These are phyloP conservation scores for Ambrosia artemisiifolia DNA, from an alignment of 129 eudicot genomes.

Conservation along the genomic window DNA sequence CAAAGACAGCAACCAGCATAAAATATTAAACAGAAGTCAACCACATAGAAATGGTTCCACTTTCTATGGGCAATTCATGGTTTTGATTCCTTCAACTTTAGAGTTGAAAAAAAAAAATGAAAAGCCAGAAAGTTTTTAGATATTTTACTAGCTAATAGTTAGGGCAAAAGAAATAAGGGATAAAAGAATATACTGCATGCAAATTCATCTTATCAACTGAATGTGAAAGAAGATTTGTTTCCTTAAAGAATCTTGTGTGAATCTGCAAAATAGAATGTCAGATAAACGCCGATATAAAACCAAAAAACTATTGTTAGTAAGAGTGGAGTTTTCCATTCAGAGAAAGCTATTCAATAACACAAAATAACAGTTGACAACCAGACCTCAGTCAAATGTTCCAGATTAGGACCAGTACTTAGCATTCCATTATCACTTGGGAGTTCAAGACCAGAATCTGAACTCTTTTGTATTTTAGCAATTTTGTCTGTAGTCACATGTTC, in stretches of 20 bases:
- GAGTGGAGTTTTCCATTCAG: neutral
- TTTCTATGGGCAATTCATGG: neutral
- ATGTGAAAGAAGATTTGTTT: constrained; percentile 38
- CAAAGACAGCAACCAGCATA: constrained; percentile 3
- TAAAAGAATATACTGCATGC: constrained; percentile 41
- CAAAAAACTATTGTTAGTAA: neutral
- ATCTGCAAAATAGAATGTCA: constrained; percentile 51
- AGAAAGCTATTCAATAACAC: neutral
- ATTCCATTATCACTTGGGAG: constrained; percentile 26
- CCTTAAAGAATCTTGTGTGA: constrained; percentile 44
- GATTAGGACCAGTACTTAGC: constrained; percentile 27
- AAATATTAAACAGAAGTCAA: neutral
- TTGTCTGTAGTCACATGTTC: constrained; percentile 32
- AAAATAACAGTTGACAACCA: constrained; percentile 21
- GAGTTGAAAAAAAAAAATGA: constrained; percentile 4
- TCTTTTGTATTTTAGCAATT: constrained; percentile 29
- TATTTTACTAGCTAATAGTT: constrained; percentile 9
- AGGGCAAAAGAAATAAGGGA: constrained; percentile 7
- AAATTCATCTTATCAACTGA: constrained; percentile 46
- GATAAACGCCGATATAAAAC: constrained; percentile 9
- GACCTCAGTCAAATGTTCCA: constrained; percentile 49
- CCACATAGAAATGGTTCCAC: neutral
- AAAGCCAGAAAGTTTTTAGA: neutral
- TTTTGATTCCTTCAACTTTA: neutral
- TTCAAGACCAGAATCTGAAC: constrained; percentile 32